Percentiles rank a stretch among this genome's conserved stretches.
Evolutionary conservation across 1,284 basidiomycete genomes (phyloP).

Genomic region (Cystobasidium pallidum): DNA sequence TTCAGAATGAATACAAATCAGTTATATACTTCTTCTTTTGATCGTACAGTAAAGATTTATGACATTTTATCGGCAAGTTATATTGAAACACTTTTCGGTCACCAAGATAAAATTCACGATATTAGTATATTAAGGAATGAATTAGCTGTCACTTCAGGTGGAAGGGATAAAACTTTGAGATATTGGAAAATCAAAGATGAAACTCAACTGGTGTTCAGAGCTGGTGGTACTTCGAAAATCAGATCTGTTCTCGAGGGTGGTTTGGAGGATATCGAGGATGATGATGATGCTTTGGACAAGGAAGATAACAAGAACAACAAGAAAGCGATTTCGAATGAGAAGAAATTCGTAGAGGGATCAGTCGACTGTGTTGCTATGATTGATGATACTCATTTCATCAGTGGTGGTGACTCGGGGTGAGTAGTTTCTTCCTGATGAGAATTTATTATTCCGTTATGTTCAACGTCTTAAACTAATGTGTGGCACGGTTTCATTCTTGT

Average conservation of each 20-base stretch:
- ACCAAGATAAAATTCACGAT: constrained; percentile 83
- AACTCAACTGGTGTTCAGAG: constrained; percentile 91
- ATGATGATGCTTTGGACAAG: constrained; percentile 54
- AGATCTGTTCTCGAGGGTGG: constrained; percentile 80
- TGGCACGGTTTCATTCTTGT: too few species aligned
- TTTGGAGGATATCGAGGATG: constrained; percentile 64
- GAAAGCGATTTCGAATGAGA: constrained; percentile 44
- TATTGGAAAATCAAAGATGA: constrained; percentile 98
- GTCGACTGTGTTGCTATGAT: constrained; percentile 92
- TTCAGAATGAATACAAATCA: constrained; percentile 84
- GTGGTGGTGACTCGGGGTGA: constrained; percentile 93
- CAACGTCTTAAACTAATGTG: too few species aligned
- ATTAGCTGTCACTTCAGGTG: constrained; percentile 82
- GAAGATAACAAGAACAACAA: constrained; percentile 49
- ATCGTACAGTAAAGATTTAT: constrained; percentile 89
- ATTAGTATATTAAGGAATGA: constrained; percentile 82
- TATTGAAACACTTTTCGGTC: constrained; percentile 95
- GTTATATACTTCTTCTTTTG: constrained; percentile 84
- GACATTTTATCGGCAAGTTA: constrained; percentile 84
- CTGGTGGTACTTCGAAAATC: constrained; percentile 78
- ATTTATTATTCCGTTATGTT: too few species aligned
- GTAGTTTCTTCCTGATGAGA: constrained; percentile 53
- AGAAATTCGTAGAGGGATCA: constrained; percentile 80
- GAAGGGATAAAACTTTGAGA: constrained; percentile 84
- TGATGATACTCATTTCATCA: constrained; percentile 88